phyloP scores from a whole-genome alignment of 1,284 basidiomycete genomes.

The Puccinia sorghi region DNA sequence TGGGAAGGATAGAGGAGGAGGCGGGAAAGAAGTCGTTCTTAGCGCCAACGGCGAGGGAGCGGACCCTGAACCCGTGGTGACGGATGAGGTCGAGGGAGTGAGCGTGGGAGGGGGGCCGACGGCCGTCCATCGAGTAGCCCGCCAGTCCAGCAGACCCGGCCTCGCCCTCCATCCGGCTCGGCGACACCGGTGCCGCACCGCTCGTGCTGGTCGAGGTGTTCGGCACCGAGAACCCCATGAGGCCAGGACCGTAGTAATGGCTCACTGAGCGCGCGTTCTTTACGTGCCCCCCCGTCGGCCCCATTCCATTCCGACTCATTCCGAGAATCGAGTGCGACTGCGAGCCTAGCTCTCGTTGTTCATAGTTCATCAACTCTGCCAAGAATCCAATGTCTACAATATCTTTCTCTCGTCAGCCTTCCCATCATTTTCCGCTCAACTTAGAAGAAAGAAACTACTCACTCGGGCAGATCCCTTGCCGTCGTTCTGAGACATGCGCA shows the following conservation, averaged over 20 bases:
- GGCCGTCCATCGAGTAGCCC: background rate
- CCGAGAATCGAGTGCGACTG: background rate
- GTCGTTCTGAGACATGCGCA: slow-evolving; percentile 80
- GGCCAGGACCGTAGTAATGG: background rate
- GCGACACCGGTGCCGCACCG: background rate
- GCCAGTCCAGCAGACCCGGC: background rate
- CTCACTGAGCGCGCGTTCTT: slow-evolving; percentile 12
- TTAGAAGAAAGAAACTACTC: slow-evolving; percentile 4
- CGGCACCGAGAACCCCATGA: background rate
- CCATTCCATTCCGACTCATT: background rate
- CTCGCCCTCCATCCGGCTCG: background rate
- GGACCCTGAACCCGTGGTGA: background rate
- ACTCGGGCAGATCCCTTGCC: slow-evolving; percentile 87
- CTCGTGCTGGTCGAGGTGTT: background rate
- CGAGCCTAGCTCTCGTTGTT: slow-evolving; percentile 63
- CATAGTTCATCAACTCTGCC: slow-evolving; percentile 92
- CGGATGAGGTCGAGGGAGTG: background rate
- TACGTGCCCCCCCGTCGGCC: background rate
- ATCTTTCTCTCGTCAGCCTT: background rate
- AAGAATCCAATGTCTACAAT: slow-evolving; percentile 82
- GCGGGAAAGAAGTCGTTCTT: slow-evolving; percentile 24
- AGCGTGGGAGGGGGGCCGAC: background rate
- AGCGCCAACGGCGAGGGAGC: background rate
- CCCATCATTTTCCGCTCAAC: background rate
- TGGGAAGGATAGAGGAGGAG: background rate